These are phyloP conservation scores for Jatropha multifida DNA, from an alignment of 441 rosid species.

Conservation along the genomic window DNA sequence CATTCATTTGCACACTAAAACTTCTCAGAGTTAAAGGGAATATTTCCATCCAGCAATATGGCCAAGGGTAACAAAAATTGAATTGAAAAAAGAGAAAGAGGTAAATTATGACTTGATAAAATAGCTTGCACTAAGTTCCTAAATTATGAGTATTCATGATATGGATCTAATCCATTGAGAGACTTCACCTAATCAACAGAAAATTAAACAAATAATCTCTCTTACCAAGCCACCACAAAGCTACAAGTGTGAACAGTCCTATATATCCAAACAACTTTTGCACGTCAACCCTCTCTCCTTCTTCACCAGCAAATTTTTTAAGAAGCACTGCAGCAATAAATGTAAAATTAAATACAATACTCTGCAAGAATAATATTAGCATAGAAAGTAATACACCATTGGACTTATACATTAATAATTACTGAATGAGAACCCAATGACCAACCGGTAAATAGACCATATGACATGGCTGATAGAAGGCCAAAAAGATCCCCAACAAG, in stretches of 20 bases:
- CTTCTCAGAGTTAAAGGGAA: not conserved
- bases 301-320: slow-evolving; percentile 93
- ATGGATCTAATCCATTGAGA: slow-evolving; percentile 2
- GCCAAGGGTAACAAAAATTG: not conserved
- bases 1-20: not conserved
- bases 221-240: slow-evolving; percentile 99
- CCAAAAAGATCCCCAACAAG: slow-evolving; percentile 93
- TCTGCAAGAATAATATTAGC: slow-evolving; percentile 13
- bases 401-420: not conserved
- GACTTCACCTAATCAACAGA: slow-evolving; percentile 5
- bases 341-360: slow-evolving; percentile 17
- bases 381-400: not conserved
- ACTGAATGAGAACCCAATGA: not conserved
- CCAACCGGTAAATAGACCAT: slow-evolving; percentile 93
- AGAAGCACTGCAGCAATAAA: slow-evolving; percentile 76
- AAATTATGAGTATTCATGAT: not conserved
- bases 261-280: slow-evolving; percentile 97
- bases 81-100: not conserved
- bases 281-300: slow-evolving; percentile 88
- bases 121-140: not conserved
- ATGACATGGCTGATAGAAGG: slow-evolving; percentile 90
- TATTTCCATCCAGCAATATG: not conserved
- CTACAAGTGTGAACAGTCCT: slow-evolving; percentile 91
- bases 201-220: slow-evolving; percentile 15
- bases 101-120: not conserved